Evolutionary conservation across 306 rosid genomes (phyloP), one percentile per base, ranked within the genome.

Genomic region (Aeschynomene evenia): DNA sequence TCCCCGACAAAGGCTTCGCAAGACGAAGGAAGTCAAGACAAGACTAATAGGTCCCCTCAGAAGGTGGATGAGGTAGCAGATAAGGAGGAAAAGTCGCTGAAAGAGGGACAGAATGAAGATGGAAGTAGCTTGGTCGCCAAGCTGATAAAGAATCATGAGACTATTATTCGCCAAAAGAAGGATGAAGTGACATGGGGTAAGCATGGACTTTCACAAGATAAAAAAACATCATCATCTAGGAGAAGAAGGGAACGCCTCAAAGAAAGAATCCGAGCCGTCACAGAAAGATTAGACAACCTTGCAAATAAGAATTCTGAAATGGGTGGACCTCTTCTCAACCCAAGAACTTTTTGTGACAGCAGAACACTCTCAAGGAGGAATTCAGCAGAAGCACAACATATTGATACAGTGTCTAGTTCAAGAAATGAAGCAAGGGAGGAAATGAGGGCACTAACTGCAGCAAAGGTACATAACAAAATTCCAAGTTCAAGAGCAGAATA

Each of bases 91-190:
- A 70, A 72, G 54, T 4, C 21, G 5, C 13, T 22, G 24, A 73
- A 66, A 52, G 85, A 72, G 37, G 86, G 71, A 37, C 53, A 31
- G 5, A 67, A 52, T 63, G 85, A 76, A 62, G 84, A 76, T 37
- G 79, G 55, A 63, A 75, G 63, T 37, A 78, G 77, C 61, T 57
- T 16, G 61, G 96, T 87, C 22, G 83, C 94, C 2, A 89, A 91
- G 88, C 70, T 89, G 86, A 83, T 79, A 29, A 84, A 85, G 80
- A 87, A 23, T 77, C 96, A 91, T 0, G 90, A 89, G 66, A 79
- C 88, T 5, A 75, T 85, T 49, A 89, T 85, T 77, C 82, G 77
- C 40, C 75, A 60, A 72, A 89, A 80, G 81, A 84, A 82, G n/a
- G 91, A 87, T 63, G 88, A 84, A 67, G 26, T 70, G 81, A 80